Conservation (phyloP, 1,284 basidiomycete species). For the Thecaphora frezii region DNA sequence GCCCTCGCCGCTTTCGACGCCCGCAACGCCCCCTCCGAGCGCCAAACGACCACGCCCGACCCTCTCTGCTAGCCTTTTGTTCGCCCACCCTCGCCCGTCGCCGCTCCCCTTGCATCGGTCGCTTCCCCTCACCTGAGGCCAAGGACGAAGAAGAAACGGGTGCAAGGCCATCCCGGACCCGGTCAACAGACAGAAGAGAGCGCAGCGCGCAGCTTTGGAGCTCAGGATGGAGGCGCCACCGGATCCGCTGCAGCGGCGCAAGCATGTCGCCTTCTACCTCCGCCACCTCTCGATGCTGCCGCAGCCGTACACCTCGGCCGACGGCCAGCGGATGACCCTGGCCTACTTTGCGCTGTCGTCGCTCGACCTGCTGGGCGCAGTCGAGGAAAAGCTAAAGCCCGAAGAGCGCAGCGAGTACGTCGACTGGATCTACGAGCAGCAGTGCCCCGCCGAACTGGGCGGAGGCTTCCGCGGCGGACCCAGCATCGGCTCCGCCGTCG, state of each 20-base stretch:
- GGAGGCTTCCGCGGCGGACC: conserved; percentile 44
- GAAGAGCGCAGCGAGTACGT: conserved; percentile 24
- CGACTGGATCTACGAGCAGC: conserved; percentile 85
- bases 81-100: no score
- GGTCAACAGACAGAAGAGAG: no score
- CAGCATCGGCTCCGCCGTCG: not conserved
- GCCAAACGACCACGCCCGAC: no score
- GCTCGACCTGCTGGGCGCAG: conserved; percentile 41
- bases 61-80: no score
- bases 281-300: conserved; percentile 50
- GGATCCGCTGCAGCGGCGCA: conserved; percentile 13
- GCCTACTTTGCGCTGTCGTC: conserved; percentile 51
- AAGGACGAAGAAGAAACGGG: no score
- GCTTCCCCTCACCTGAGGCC: no score
- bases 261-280: conserved; percentile 48
- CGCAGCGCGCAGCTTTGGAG: no score
- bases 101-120: no score
- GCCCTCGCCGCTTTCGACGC: no score
- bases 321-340: conserved; percentile 54
- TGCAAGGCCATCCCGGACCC: no score
- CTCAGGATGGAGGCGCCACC: no score
- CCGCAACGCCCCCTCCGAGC: no score
- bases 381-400: conserved; percentile 10
- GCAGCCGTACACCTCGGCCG: conserved; percentile 43
- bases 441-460: conserved; percentile 62